These are phyloP conservation scores for Plasmodium cynomolgi DNA, from an alignment of 169 alveolate genomes.

Conservation along the genomic window DNA sequence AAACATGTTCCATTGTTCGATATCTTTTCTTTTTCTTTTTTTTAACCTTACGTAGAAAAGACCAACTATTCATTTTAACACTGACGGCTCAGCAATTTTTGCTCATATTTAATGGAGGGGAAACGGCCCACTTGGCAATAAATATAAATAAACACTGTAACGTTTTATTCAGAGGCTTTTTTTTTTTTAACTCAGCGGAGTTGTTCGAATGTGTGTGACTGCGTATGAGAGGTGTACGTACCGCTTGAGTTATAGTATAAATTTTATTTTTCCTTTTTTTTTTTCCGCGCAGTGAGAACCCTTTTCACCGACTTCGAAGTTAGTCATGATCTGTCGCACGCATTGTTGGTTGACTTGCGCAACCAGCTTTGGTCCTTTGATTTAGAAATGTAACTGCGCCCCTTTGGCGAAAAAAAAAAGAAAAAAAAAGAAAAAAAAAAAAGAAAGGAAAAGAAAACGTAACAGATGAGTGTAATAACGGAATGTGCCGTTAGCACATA, in stretches of 20 bases:
- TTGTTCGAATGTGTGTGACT: not conserved
- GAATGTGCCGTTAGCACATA: not conserved
- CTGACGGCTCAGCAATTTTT: conserved; percentile 53
- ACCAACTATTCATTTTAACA: conserved; percentile 24
- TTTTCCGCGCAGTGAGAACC: conserved; percentile 21
- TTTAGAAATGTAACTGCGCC: conserved; percentile 8
- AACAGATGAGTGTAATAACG: not conserved
- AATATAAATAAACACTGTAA: conserved; percentile 61
- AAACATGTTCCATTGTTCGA: not conserved
- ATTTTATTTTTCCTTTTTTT: conserved; percentile 9
- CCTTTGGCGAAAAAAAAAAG: not conserved
- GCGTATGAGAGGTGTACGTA: not conserved
- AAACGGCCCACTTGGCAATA: conserved; percentile 42
- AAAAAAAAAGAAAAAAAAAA: not conserved
- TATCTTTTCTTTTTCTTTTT: conserved; percentile 3
- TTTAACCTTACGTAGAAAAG: conserved; percentile 28
- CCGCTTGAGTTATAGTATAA: not conserved
- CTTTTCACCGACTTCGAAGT: conserved; percentile 35
- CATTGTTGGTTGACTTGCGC: conserved; percentile 13
- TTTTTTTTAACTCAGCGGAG: not conserved
- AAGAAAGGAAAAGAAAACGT: not conserved
- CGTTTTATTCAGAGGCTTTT: not conserved
- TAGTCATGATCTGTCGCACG: conserved; percentile 16
- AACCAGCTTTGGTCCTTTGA: conserved; percentile 51
- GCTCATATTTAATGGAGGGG: conserved; percentile 36